Conservation (phyloP, 2,329 filamentous ascomycete species). For the Calonectria ilicicola region DNA sequence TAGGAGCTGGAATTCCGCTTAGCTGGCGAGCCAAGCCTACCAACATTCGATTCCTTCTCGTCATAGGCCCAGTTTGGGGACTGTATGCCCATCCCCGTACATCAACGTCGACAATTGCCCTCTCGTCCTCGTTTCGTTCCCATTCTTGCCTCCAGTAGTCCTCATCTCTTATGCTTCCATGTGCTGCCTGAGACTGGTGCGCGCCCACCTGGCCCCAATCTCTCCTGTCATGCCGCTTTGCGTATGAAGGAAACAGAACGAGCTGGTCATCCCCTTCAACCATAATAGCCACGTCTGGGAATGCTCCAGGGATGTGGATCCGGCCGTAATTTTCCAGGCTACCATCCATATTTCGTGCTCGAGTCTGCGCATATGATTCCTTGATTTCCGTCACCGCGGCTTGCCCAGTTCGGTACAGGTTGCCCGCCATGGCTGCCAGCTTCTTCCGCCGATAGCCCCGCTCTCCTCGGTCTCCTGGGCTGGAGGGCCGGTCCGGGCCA, state of each 20-base stretch:
- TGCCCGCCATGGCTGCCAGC: conserved; percentile 74
- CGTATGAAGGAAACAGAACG: conserved; percentile 95
- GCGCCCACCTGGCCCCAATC: conserved; percentile 48
- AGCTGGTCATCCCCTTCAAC: conserved; percentile 89
- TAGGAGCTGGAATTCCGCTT: conserved; percentile 84
- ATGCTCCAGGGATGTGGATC: conserved; percentile 75
- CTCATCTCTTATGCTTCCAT: conserved; percentile 66
- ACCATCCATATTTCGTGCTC: conserved; percentile 49
- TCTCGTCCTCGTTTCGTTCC: conserved; percentile 83
- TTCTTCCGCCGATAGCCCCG: conserved; percentile 81
- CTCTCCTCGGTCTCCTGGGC: conserved; percentile 60
- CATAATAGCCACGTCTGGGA: conserved; percentile 86
- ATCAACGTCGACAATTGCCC: conserved; percentile 91
- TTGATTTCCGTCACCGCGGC: conserved; percentile 69
- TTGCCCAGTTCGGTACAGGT: conserved; percentile 67
- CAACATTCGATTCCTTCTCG: conserved; percentile 85
- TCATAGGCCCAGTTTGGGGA: conserved; percentile 87
- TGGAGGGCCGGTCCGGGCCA: conserved; percentile 44
- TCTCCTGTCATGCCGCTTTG: conserved; percentile 74
- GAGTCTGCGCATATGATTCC: conserved; percentile 69
- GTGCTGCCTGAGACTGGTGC: conserved; percentile 46
- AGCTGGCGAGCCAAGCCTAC: conserved; percentile 88
- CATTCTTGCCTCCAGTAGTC: conserved; percentile 85
- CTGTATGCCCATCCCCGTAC: conserved; percentile 96
- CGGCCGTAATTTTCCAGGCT: conserved; percentile 45